These are phyloP conservation scores for Mycena pura DNA, from an alignment of 768 basidiomycete species.

Conservation along the genomic window DNA sequence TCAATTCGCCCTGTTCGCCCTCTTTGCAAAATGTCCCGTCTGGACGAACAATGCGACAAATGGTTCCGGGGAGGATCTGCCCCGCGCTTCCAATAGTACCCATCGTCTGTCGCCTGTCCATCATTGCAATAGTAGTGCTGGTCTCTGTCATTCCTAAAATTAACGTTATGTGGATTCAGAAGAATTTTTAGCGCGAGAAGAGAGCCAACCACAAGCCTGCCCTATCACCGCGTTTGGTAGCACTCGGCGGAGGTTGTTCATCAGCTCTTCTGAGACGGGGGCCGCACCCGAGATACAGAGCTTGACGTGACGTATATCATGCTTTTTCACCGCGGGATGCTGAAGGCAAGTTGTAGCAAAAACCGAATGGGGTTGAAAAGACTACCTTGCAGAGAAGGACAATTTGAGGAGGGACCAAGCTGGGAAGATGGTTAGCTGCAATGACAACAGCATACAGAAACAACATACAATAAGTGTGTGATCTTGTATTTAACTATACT, in stretches of 20 bases:
- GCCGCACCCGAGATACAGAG: constrained; percentile 67
- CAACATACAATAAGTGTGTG: constrained; percentile 60
- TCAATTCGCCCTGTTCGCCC: constrained; percentile 67
- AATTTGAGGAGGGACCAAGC: constrained; percentile 71
- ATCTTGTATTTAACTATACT: constrained; percentile 62
- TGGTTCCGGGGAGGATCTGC: constrained; percentile 61
- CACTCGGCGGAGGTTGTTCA: constrained; percentile 49
- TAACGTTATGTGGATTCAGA: too few relatives aligned
- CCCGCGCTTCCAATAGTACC: constrained; percentile 65
- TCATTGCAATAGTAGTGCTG: constrained; percentile 55
- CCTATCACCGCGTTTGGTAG: constrained; percentile 68
- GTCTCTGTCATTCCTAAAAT: constrained; percentile 68
- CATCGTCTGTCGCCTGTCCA: constrained; percentile 49
- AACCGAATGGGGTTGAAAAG: not conserved
- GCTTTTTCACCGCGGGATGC: constrained; percentile 58
- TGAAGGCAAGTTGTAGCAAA: constrained; percentile 28
- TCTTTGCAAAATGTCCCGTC: constrained; percentile 63
- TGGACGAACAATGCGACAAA: constrained; percentile 60
- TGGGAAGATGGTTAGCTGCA: constrained; percentile 28
- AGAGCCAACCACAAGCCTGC: constrained; percentile 62
- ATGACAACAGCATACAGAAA: not conserved
- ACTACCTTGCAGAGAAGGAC: constrained; percentile 70
- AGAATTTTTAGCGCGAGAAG: not conserved
- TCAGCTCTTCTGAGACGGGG: constrained; percentile 64
- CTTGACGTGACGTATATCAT: constrained; percentile 59